Base-by-base conservation (phyloP, 2,329 filamentous ascomycete genomes). In the Talaromyces atroroseus region DNA sequence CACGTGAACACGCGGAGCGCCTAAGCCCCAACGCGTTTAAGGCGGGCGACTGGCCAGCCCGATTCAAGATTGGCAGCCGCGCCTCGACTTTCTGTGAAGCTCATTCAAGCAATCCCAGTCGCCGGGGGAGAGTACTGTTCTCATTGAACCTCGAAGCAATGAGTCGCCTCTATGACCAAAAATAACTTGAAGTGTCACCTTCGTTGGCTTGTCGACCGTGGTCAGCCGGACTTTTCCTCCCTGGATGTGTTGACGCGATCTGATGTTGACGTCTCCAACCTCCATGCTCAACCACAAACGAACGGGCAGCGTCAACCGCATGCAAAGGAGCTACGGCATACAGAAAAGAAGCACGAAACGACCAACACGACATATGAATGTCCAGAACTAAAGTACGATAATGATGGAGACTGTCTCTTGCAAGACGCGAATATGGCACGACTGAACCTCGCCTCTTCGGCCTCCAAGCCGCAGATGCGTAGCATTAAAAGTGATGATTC, bases 91-190 rank as follows among this genome's bases (percentile, higher is more conserved):
- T 11, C 23, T 48, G 10, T 4, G 23, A 29, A 29, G 23, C n/a
- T n/a, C n/a, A 32, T 34, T 7, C 18, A 10, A 7, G 29, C 14
- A 26, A 47, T 11, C 24, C 16, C 32, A 21, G 2, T 34, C 47
- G 34, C 21, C 34, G 26, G 12, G 47, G 20, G 23, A 53, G 42
- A 21, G 26, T 38, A 26, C 40, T 23, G 46, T 24, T 46, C 18
- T 14, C 21, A 32, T 24, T 46, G 23, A 23, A 29, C 6, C 3
- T 40, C 18, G 56, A 26, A 45, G 52, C 56, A 32, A 65, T 65
- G 64, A 65, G 29, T 66, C 63, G 67, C 61, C 71, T 70, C 68
- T 71, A 79, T 79, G 76, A 78, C 76, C 67, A 77, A 70, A 64
- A 72, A 76, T 67, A 79, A 79, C 62, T 61, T 79, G 53, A 64